Base-by-base conservation (phyloP, 2,329 filamentous ascomycete genomes). In the Myrmaecium sp. region DNA sequence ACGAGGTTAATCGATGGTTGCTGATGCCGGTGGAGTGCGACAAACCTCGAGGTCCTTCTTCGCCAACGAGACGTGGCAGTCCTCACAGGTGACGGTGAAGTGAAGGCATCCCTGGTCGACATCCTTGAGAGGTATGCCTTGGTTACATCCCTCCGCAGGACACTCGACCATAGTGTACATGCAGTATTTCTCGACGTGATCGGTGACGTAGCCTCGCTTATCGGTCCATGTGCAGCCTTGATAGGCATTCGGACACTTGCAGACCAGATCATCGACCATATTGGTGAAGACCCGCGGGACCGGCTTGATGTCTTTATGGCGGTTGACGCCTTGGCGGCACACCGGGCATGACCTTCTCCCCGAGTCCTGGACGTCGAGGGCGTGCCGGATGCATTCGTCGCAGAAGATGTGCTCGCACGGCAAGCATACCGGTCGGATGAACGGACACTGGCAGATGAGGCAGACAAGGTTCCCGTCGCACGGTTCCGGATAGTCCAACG, bases 371-470 rank as follows among this genome's bases (percentile, higher is more conserved):
- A 43, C 41, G 1, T 35, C 38, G 42, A 44, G 49, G 15, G 47
- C 43, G 22, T 51, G 48, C 25, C 54, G 57, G 32, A 74, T 53
- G 39, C 69, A 74, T 14, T 62, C 57, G 28, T 58, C 52, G 47
- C 69, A 74, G 50, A 74, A 74, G 35, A 66, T 64, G 49, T 74
- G 69, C 35, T 73, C 66, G 47, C 69, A 74, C 35, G 63, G 55
- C 25, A 69, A 51, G 36, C 65, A 46, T 23, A 70, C 57, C 1
- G 69, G 69, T 27, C 60, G 52, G 29, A 72, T 59, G 38, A 73
- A 71, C 5, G 69, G 65, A 33, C 64, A 66, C 40, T 69, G 66
- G 45, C 69, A 74, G 35, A 74, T 74, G 10, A 68, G 60, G 41
- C 69, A 74, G 52, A 69, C 63, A 26, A 74, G 55, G 40, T 74